Evolutionary conservation across 140 eudicot species (phyloP).

Genomic region (Bidens hawaiensis): DNA sequence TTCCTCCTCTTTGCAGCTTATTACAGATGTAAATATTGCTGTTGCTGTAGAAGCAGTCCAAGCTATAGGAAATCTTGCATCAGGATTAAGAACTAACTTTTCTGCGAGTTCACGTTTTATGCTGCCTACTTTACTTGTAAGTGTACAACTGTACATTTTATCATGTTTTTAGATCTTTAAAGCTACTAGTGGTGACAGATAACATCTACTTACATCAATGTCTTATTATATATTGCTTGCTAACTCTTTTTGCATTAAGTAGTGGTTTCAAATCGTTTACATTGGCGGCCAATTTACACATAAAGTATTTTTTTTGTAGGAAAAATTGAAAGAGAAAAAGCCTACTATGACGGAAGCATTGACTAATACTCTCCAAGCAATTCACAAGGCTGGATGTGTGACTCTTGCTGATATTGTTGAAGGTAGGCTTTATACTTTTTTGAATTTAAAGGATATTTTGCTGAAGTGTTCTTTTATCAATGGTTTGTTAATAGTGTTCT

Average conservation of each 20-base stretch:
- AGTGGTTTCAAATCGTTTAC: neutral
- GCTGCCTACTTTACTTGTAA: constrained; percentile 82
- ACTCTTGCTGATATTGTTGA: constrained; percentile 83
- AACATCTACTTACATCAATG: constrained; percentile 5
- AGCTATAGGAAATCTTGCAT: constrained; percentile 95
- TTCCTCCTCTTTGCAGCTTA: constrained; percentile 58
- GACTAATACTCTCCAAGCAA: constrained; percentile 84
- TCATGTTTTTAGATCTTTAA: neutral
- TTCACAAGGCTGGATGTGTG: constrained; percentile 91
- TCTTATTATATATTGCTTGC: neutral
- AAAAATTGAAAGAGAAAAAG: constrained; percentile 97
- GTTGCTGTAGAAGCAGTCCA: constrained; percentile 97
- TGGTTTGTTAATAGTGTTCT: neutral
- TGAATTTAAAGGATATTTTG: constrained; percentile 3
- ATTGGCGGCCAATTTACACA: neutral
- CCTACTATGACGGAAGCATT: constrained; percentile 85
- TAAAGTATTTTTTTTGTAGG: constrained; percentile 38
- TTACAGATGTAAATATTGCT: constrained; percentile 95
- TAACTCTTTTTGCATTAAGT: neutral
- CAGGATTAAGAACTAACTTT: constrained; percentile 76
- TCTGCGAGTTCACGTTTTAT: constrained; percentile 83
- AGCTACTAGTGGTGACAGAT: constrained; percentile 1
- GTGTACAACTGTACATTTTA: constrained; percentile 36
- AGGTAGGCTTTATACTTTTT: constrained; percentile 38
- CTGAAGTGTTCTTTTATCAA: neutral